A percentile compares a stretch with the other conserved stretches of the same genome.
Conservation (phyloP, 2,329 filamentous ascomycete species). For the Venturia nashicola region DNA sequence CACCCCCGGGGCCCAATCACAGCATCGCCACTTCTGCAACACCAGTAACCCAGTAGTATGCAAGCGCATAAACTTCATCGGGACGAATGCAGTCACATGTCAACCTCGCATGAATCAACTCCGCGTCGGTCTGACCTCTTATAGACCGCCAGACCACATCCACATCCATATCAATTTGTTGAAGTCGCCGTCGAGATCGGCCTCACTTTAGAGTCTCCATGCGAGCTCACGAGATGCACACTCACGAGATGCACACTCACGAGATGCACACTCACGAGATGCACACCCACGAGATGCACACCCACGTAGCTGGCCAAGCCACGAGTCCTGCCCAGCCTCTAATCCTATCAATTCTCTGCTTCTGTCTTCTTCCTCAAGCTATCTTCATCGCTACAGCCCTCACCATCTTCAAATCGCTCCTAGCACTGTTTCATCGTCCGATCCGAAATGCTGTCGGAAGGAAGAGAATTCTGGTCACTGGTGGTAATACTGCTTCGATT, state of each 20-base stretch:
- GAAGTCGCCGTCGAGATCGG: too few relatives aligned
- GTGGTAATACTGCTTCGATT: neutral
- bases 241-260: neutral
- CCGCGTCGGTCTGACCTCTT: too few relatives aligned
- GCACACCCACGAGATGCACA: neutral
- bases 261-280: neutral
- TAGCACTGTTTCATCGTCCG: neutral
- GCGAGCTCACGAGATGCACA: neutral
- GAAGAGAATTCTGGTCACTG: constrained; percentile 4
- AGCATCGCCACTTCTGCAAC: too few relatives aligned
- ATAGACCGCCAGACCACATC: too few relatives aligned
- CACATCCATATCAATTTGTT: neutral
- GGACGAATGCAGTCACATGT: too few relatives aligned
- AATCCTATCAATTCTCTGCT: neutral
- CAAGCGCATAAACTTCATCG: too few relatives aligned
- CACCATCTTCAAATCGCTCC: neutral
- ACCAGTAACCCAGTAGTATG: too few relatives aligned
- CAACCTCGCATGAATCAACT: too few relatives aligned
- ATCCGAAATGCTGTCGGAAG: neutral
- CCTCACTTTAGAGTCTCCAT: neutral
- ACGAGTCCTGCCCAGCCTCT: neutral
- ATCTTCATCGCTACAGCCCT: neutral
- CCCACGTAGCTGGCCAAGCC: neutral
- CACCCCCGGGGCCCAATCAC: too few relatives aligned
- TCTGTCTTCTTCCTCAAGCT: neutral